phyloP scores from a whole-genome alignment of 805 yeast species.

The Candida ascalaphidarum region DNA sequence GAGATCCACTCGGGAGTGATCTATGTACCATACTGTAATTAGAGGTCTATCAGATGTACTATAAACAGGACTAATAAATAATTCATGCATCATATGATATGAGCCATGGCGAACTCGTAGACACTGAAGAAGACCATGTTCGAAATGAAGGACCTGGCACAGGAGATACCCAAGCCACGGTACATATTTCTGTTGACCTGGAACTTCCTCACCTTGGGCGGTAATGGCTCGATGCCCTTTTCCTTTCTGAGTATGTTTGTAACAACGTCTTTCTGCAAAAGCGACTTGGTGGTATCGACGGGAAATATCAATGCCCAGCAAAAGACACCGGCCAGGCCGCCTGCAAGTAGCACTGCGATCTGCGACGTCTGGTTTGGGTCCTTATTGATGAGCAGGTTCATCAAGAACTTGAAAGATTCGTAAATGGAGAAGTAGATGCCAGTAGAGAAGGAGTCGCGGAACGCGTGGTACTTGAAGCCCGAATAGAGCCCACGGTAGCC shows the following conservation, averaged over 20 bases:
- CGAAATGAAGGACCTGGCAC: constrained; percentile 60
- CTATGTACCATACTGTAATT: background rate
- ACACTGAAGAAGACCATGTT: constrained; percentile 70
- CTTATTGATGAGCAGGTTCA: constrained; percentile 18
- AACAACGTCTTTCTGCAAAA: constrained; percentile 67
- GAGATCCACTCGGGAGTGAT: background rate
- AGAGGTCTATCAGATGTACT: background rate
- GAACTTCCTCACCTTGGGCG: constrained; percentile 18
- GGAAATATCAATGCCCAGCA: constrained; percentile 77
- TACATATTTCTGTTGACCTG: constrained; percentile 43
- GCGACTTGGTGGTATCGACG: constrained; percentile 69
- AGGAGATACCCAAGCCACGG: constrained; percentile 70
- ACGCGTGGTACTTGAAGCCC: constrained; percentile 59
- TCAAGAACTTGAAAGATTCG: constrained; percentile 57
- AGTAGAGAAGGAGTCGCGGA: constrained; percentile 63
- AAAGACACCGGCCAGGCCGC: constrained; percentile 71
- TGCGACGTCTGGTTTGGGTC: constrained; percentile 15
- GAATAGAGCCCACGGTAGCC: constrained; percentile 64
- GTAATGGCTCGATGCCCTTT: constrained; percentile 37
- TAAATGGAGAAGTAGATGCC: constrained; percentile 70
- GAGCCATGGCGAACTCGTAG: constrained; percentile 60
- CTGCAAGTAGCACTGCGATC: constrained; percentile 41
- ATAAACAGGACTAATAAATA: too few species aligned
- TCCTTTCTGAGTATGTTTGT: constrained; percentile 50
- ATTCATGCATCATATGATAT: constrained; percentile 26